Evolutionary conservation across 352 stramenopile species (phyloP).

Genomic region (Pythium rishiriense): DNA sequence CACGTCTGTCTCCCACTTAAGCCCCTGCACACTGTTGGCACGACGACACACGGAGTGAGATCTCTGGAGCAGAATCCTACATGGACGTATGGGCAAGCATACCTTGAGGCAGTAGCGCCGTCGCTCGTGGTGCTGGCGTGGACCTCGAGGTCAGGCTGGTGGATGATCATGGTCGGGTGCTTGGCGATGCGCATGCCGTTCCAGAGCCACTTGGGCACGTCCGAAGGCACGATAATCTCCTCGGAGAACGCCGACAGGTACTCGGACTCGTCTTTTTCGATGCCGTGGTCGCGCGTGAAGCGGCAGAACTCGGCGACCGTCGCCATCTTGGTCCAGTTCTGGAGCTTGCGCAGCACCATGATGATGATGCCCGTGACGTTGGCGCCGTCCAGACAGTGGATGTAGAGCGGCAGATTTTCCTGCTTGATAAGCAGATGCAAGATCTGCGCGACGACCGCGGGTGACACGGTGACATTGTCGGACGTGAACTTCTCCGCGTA

Average conservation of each 20-base stretch:
- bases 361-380: constrained; percentile 88
- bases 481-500: constrained; percentile 88
- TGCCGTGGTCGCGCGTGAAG: constrained; percentile 83
- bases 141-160: constrained; percentile 69
- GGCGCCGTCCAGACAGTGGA: constrained; percentile 86
- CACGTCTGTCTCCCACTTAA: constrained; percentile 79
- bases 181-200: constrained; percentile 81
- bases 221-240: constrained; percentile 75
- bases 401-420: constrained; percentile 80
- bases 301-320: constrained; percentile 85
- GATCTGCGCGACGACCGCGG: constrained; percentile 71
- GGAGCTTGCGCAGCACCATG: constrained; percentile 86
- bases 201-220: constrained; percentile 84
- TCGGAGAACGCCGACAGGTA: constrained; percentile 81
- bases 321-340: constrained; percentile 88
- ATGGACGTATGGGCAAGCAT: background rate
- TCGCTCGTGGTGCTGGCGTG: constrained; percentile 37
- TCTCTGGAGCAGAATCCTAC: too few species aligned
- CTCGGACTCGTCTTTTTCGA: constrained; percentile 88
- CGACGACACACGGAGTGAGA: background rate
- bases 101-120: constrained; percentile 31
- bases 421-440: constrained; percentile 77
- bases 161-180: constrained; percentile 87
- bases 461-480: constrained; percentile 84
- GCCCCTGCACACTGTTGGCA: constrained; percentile 31